Conservation (phyloP, 2,329 filamentous ascomycete species). For the Bipolaris victoriae region DNA sequence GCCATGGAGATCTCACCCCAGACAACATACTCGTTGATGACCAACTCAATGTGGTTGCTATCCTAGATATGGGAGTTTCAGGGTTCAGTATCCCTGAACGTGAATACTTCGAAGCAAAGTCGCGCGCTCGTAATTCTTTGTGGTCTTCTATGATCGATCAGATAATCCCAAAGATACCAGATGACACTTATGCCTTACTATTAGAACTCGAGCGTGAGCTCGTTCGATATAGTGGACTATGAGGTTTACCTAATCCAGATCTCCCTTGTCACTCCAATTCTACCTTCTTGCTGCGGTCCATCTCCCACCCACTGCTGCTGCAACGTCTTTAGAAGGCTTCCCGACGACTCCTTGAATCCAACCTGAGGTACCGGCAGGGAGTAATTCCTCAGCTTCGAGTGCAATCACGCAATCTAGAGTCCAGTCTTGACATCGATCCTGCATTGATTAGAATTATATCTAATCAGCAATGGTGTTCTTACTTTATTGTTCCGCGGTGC, state of each 20-base stretch:
- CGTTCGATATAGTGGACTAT: slow-evolving; percentile 13
- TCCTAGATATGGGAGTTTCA: slow-evolving; percentile 27
- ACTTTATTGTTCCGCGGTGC: slow-evolving; percentile 7
- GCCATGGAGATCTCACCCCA: slow-evolving; percentile 19
- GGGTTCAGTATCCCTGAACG: slow-evolving; percentile 26
- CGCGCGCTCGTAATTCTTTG: slow-evolving; percentile 12
- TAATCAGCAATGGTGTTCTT: background rate
- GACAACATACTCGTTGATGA: slow-evolving; percentile 20
- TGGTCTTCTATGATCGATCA: slow-evolving; percentile 17
- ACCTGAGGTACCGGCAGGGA: background rate
- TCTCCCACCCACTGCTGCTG: slow-evolving; percentile 3
- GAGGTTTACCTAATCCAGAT: background rate
- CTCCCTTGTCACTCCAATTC: background rate
- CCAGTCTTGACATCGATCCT: slow-evolving; percentile 14
- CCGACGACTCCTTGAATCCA: slow-evolving; percentile 7
- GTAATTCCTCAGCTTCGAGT: slow-evolving; percentile 11
- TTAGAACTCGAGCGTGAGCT: slow-evolving; percentile 14
- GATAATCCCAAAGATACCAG: slow-evolving; percentile 10
- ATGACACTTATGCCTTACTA: slow-evolving; percentile 7
- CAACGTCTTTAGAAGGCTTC: slow-evolving; percentile 9
- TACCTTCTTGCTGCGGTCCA: slow-evolving; percentile 6
- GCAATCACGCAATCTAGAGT: slow-evolving; percentile 8
- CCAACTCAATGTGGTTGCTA: slow-evolving; percentile 17
- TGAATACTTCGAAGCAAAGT: slow-evolving; percentile 27
- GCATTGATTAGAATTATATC: slow-evolving; percentile 1